These are phyloP conservation scores for Haplographium delicatum DNA, from an alignment of 495 filamentous ascomycete species.

Conservation along the genomic window DNA sequence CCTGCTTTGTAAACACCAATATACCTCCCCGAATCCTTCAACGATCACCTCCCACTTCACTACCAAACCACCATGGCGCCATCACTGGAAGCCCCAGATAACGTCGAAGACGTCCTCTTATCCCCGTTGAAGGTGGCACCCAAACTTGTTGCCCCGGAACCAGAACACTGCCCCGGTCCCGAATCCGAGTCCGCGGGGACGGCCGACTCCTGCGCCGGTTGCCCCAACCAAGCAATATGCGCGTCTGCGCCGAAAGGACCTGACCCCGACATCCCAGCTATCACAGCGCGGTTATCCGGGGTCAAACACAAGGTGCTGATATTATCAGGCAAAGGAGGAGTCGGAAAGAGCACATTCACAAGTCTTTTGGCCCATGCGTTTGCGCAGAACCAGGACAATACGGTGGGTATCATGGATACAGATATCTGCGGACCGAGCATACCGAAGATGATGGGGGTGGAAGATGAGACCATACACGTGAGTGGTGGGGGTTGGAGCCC, in stretches of 20 bases:
- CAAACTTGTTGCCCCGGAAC: conserved; percentile 85
- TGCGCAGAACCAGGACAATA: conserved; percentile 65
- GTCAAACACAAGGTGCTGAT: conserved; percentile 89
- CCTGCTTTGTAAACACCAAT: too few relatives aligned
- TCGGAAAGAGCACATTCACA: conserved; percentile 91
- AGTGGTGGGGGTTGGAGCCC: conserved; percentile 79
- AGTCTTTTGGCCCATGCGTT: conserved; percentile 83
- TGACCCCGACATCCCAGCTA: conserved; percentile 86
- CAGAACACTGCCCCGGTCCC: conserved; percentile 94
- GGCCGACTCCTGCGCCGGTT: conserved; percentile 84
- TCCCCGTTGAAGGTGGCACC: conserved; percentile 67
- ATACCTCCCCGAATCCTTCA: too few relatives aligned
- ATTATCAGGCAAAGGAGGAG: conserved; percentile 91
- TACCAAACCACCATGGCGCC: conserved; percentile 60
- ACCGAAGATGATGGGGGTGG: conserved; percentile 97
- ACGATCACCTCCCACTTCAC: too few relatives aligned
- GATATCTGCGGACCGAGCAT: conserved; percentile 94
- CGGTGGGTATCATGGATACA: conserved; percentile 91
- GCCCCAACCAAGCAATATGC: conserved; percentile 94
- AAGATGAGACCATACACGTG: conserved; percentile 85
- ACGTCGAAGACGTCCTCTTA: conserved; percentile 58
- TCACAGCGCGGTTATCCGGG: conserved; percentile 72
- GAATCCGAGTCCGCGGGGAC: conserved; percentile 81
- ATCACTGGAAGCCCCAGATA: conserved; percentile 61
- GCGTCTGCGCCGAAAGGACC: conserved; percentile 91